phyloP scores from a whole-genome alignment of 2,329 filamentous ascomycete species.

The Colletotrichum ledebouriae region DNA sequence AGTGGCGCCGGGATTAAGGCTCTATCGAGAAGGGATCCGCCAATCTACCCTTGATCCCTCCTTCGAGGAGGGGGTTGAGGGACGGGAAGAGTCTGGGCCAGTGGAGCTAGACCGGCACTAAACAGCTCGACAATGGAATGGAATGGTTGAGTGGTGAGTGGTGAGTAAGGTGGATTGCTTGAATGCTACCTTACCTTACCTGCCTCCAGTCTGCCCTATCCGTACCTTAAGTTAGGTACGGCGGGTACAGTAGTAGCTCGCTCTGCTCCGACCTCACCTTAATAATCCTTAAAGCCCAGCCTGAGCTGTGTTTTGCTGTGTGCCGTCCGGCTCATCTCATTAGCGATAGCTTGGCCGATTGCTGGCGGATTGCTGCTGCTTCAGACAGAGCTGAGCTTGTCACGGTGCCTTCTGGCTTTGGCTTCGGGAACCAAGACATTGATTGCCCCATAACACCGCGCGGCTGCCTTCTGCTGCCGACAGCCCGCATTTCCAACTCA shows the following conservation, averaged over 20 bases:
- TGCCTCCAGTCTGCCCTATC: too few species aligned
- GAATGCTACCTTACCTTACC: background rate
- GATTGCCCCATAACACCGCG: slow-evolving; percentile 5
- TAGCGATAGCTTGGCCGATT: background rate
- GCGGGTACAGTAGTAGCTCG: background rate
- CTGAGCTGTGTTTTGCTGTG: background rate
- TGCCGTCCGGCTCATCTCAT: slow-evolving; percentile 10
- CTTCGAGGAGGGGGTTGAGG: background rate
- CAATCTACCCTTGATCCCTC: slow-evolving; percentile 8
- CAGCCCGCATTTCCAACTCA: background rate
- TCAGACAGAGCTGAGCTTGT: background rate
- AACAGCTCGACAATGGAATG: slow-evolving; percentile 6
- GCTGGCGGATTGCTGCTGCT: slow-evolving; percentile 14
- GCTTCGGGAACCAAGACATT: slow-evolving; percentile 9
- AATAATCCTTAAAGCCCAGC: slow-evolving; percentile 31
- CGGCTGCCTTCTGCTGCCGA: slow-evolving; percentile 1
- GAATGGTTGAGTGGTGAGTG: background rate
- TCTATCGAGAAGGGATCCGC: slow-evolving; percentile 40
- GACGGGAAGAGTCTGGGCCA: slow-evolving; percentile 29
- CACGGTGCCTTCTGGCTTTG: background rate
- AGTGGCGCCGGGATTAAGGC: slow-evolving; percentile 38
- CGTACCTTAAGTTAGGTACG: slow-evolving; percentile 4
- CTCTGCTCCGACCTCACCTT: slow-evolving; percentile 28
- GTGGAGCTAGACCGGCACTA: slow-evolving; percentile 38
- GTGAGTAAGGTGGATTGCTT: slow-evolving; percentile 1